Conservation (phyloP, 2,329 filamentous ascomycete species). For the Hymenoscyphus occultus region DNA sequence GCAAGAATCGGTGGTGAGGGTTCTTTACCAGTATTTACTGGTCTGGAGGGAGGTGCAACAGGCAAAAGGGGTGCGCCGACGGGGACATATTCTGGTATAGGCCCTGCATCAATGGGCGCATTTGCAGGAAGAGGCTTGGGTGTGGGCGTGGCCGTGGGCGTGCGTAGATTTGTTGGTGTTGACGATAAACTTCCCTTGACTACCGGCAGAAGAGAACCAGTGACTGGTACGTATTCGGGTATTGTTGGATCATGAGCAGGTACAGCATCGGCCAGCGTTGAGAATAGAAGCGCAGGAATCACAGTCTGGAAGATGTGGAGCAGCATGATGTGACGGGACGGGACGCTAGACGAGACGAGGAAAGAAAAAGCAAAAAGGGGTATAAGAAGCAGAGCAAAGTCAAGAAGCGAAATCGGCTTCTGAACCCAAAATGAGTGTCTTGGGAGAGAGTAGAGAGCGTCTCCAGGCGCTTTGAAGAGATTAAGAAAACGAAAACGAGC, state of each 20-base stretch:
- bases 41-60: not conserved
- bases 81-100: not conserved
- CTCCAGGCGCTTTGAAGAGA: conserved; percentile 18
- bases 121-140: not conserved
- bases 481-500: not conserved
- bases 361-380: conserved; percentile 8
- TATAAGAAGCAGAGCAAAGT: not conserved
- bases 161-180: no score
- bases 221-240: not conserved
- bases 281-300: conserved; percentile 16
- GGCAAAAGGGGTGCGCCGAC: not conserved
- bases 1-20: no score
- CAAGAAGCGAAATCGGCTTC: not conserved
- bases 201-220: not conserved
- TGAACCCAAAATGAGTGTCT: conserved; percentile 17
- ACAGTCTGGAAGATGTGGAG: conserved; percentile 12
- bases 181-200: not conserved
- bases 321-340: conserved; percentile 12
- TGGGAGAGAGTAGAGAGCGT: conserved; percentile 14
- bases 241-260: not conserved
- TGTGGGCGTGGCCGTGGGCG: not conserved
- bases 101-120: not conserved
- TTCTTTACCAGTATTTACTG: no score
- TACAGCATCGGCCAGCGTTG: conserved; percentile 13
- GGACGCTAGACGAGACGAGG: not conserved